A percentile compares a stretch with the other conserved stretches of the same genome.
phyloP scores from a whole-genome alignment of 2,329 filamentous ascomycete genomes.

The Arthrobotrys sphaeroides region DNA sequence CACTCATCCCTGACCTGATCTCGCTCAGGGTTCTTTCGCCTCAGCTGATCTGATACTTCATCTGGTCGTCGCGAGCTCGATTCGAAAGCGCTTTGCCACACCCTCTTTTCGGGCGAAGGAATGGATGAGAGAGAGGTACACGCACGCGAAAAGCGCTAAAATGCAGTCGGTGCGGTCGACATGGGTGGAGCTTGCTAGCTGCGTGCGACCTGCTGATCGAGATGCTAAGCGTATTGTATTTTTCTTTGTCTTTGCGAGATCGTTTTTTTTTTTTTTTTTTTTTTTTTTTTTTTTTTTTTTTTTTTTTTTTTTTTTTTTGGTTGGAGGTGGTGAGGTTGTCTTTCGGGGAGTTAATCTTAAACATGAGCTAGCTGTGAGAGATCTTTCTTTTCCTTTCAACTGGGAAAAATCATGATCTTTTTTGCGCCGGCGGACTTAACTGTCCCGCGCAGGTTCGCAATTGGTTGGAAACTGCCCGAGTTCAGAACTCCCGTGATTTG shows the following conservation, averaged over 20 bases:
- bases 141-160: conserved; percentile 1
- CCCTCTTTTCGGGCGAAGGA: no score
- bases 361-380: no score
- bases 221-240: no score
- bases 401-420: no score
- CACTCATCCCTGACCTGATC: neutral
- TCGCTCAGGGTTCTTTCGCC: neutral
- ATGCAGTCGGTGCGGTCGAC: neutral
- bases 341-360: neutral
- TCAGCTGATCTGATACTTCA: conserved; percentile 24
- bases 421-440: no score
- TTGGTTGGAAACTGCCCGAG: no score
- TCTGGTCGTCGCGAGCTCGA: no score
- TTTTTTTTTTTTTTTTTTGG: neutral
- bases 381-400: no score
- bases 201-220: conserved; percentile 5
- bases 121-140: neutral
- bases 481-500: neutral
- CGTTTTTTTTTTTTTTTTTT: neutral
- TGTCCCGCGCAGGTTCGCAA: no score
- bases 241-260: neutral
- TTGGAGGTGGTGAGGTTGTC: no score
- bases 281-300: neutral
- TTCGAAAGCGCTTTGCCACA: conserved; percentile 22
- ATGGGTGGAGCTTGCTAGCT: neutral